Conservation (phyloP, 2,329 filamentous ascomycete species). For the Thyridium curvatum region DNA sequence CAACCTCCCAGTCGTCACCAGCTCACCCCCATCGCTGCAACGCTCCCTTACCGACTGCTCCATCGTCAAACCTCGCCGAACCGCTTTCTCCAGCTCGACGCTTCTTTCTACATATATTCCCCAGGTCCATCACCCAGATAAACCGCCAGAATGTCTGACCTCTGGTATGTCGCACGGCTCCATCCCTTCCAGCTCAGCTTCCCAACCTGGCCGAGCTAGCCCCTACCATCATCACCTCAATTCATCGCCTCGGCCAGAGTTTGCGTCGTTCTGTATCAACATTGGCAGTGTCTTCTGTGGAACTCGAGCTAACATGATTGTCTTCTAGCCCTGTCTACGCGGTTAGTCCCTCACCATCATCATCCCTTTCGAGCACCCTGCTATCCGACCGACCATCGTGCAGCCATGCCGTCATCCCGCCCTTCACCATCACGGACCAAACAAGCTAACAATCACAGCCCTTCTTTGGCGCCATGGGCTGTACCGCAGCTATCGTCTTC, state of each 20-base stretch:
- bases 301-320: slow-evolving; percentile 34
- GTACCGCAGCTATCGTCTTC: slow-evolving; percentile 57
- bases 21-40: background rate
- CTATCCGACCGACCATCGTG: too few species aligned
- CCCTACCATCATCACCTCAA: slow-evolving; percentile 2
- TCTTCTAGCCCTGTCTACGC: slow-evolving; percentile 85
- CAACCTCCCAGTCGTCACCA: slow-evolving; percentile 1
- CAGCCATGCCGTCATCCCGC: too few species aligned
- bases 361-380: background rate
- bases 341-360: slow-evolving; percentile 60
- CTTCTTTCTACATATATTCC: too few species aligned
- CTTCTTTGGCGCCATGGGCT: slow-evolving; percentile 97
- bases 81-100: too few species aligned
- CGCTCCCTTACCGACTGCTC: background rate
- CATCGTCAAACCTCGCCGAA: too few species aligned
- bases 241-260: slow-evolving; percentile 4
- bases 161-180: background rate
- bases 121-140: too few species aligned
- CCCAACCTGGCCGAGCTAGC: background rate
- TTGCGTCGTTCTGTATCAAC: background rate
- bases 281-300: background rate
- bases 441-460: slow-evolving; percentile 36
- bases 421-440: slow-evolving; percentile 4
- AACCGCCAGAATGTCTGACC: too few species aligned
- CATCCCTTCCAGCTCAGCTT: background rate